Conservation (phyloP, 371 early-diverging fungal genomes). For the Circinella minor region DNA sequence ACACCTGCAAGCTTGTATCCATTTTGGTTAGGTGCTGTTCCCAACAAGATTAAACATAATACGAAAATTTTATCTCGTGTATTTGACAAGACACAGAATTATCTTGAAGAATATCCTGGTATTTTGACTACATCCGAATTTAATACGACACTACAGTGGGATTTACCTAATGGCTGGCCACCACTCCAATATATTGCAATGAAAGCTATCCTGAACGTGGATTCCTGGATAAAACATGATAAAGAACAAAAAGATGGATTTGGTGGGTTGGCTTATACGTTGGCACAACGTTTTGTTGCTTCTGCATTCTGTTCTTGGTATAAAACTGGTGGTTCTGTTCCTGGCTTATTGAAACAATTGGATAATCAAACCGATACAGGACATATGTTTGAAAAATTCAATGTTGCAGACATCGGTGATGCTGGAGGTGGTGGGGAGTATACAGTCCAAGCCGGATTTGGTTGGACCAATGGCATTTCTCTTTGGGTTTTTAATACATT, state of each 20-base stretch:
- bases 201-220: conserved; percentile 48
- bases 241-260: neutral
- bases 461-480: conserved; percentile 93
- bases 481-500: conserved; percentile 68
- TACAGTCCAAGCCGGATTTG: conserved; percentile 86
- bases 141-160: conserved; percentile 84
- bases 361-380: conserved; percentile 37
- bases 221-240: conserved; percentile 21
- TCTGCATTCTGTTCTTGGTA: conserved; percentile 77
- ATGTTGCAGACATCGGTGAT: conserved; percentile 59
- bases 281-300: conserved; percentile 69
- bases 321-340: conserved; percentile 65
- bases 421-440: conserved; percentile 89
- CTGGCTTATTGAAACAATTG: conserved; percentile 39
- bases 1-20: conserved; percentile 54
- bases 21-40: conserved; percentile 54
- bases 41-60: conserved; percentile 30
- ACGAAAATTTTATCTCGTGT: conserved; percentile 23
- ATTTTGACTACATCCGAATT: conserved; percentile 70
- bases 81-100: conserved; percentile 36
- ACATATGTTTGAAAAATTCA: conserved; percentile 87
- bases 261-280: conserved; percentile 35
- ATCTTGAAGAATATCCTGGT: conserved; percentile 52
- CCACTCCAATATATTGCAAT: conserved; percentile 63
- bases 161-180: conserved; percentile 87